phyloP scores from a whole-genome alignment of 1,139 yeast genomes.

The Williopsis jadinii region DNA sequence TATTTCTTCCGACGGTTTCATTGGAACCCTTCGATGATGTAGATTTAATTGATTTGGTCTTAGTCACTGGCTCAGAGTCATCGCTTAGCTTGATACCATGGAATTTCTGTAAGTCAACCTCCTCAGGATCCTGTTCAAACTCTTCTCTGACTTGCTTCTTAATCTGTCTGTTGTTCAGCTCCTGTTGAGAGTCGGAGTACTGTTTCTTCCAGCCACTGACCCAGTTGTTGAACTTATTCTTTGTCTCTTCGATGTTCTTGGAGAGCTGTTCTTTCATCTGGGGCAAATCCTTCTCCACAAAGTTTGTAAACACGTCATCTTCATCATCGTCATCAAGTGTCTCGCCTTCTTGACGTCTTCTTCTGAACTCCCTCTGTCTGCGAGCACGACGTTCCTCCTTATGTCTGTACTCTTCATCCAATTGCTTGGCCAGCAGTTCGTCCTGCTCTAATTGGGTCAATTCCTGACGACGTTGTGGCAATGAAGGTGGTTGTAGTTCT shows the following conservation, averaged over 20 bases:
- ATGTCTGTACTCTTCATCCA: slow-evolving; percentile 62
- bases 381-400: slow-evolving; percentile 19
- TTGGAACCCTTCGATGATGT: neutral
- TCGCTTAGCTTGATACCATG: slow-evolving; percentile 42
- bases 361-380: slow-evolving; percentile 21
- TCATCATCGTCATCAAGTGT: slow-evolving; percentile 35
- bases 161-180: slow-evolving; percentile 21
- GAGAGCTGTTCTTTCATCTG: slow-evolving; percentile 64
- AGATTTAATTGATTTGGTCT: slow-evolving; percentile 30
- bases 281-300: slow-evolving; percentile 55
- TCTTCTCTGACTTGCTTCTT: slow-evolving; percentile 24
- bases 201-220: slow-evolving; percentile 44
- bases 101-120: slow-evolving; percentile 41
- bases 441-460: slow-evolving; percentile 58
- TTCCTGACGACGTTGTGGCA: slow-evolving; percentile 21
- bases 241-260: slow-evolving; percentile 81
- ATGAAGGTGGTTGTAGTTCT: slow-evolving; percentile 23
- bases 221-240: slow-evolving; percentile 74
- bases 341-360: slow-evolving; percentile 29
- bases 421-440: slow-evolving; percentile 73
- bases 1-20: slow-evolving; percentile 23
- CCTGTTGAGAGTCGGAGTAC: slow-evolving; percentile 22
- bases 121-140: slow-evolving; percentile 51
- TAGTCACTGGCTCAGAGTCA: slow-evolving; percentile 30
- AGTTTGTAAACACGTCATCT: slow-evolving; percentile 55